Conservation (phyloP, 768 basidiomycete genomes). For the Russula virescens region DNA sequence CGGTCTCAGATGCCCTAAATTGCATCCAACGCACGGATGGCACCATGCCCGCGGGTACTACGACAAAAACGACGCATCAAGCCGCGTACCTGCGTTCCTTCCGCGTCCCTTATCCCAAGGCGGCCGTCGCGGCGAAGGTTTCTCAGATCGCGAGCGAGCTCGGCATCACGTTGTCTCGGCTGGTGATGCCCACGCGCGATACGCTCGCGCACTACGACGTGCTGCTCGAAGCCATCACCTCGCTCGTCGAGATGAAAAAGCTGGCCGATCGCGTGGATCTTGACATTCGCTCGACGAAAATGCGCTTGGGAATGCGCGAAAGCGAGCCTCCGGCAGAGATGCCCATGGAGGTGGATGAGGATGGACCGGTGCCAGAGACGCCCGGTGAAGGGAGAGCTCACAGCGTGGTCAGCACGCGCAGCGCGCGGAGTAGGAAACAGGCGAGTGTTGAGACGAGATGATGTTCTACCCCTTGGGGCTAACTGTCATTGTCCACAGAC, state of each 20-base stretch:
- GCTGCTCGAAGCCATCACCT: conserved; percentile 63
- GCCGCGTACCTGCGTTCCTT: conserved; percentile 82
- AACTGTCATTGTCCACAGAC: conserved; percentile 16
- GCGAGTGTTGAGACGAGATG: conserved; percentile 35
- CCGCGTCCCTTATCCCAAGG: conserved; percentile 77
- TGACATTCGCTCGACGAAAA: conserved; percentile 69
- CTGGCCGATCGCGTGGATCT: conserved; percentile 80
- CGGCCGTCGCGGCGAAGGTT: conserved; percentile 68
- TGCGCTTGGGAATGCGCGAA: conserved; percentile 49
- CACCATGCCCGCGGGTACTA: conserved; percentile 41
- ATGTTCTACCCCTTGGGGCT: not conserved
- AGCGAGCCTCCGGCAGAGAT: conserved; percentile 37
- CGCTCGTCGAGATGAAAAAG: conserved; percentile 85
- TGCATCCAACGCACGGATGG: conserved; percentile 70
- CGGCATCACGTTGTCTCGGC: conserved; percentile 59
- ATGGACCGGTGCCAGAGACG: conserved; percentile 36
- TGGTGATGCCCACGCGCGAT: conserved; percentile 92
- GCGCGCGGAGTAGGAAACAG: conserved; percentile 51
- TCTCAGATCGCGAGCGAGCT: conserved; percentile 72
- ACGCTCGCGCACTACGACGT: conserved; percentile 71
- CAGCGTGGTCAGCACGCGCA: conserved; percentile 43
- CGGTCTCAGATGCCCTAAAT: conserved; percentile 51
- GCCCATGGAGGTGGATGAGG: conserved; percentile 34
- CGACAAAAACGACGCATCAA: conserved; percentile 71
- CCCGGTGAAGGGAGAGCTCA: conserved; percentile 61